Base-by-base conservation (phyloP, 2,329 filamentous ascomycete genomes). In the Alternaria brassicicola region DNA sequence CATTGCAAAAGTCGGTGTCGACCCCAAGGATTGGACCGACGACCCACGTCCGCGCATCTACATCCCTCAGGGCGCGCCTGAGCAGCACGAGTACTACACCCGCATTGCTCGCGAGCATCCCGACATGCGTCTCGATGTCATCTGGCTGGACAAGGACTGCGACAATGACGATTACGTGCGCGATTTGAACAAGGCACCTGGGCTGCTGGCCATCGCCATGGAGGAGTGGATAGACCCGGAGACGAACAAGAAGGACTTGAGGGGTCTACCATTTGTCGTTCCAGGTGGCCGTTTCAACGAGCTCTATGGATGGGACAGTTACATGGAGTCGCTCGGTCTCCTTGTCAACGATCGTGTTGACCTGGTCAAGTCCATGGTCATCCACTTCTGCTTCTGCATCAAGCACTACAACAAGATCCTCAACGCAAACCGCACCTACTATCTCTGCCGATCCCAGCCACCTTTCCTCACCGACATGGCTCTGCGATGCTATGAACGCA, bases 381-480 rank as follows among this genome's bases (percentile, higher is more conserved):
- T 86, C 69, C 96, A 99, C 81, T 98, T 98, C 78, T 96, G 92
- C 78, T 99, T 99, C 82, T 96, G 92, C 80, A 98, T 99, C 78
- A 89, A 93, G 76, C 94, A 99, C 78, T 99, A 99, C 75, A 94
- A 93, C 71, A 99, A 98, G 82, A 97, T 99, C 59, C 86, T 98
- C 65, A 99, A 99, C 78, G 95, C 95, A 50, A 99, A 95, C 56
- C 87, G 95, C 33, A 93, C 93, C 1, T 99, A 99, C 82, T 99
- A 99, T 74, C 87, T 99, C 15, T 90, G 88, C 64, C 89, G 95
- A 57, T 97, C 95, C 2, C 95, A 99, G 78, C 95, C 95, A 2
- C 95, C 95, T 0, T 98, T 99, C 80, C 82, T 99, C 55, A 99
- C 95, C 1, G 95, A 99, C 78, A 97, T 99, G 93, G 91, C 94